phyloP scores from a whole-genome alignment of 768 basidiomycete genomes.

The Tremella mesenterica region DNA sequence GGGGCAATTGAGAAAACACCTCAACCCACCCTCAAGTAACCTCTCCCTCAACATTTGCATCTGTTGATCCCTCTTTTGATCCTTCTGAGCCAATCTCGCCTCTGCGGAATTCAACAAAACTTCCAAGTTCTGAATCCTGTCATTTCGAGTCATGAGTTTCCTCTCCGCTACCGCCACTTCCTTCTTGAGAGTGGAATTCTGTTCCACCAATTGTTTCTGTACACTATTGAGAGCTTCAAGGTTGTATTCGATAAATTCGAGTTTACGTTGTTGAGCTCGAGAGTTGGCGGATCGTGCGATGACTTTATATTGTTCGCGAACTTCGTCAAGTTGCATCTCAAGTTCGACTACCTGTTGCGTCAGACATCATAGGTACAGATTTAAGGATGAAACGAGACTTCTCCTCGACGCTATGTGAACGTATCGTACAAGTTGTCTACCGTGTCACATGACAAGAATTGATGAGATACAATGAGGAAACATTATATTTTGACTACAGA shows the following conservation, averaged over 20 bases:
- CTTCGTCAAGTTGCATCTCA: constrained; percentile 96
- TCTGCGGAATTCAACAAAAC: constrained; percentile 86
- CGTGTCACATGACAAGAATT: no score
- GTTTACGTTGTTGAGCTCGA: constrained; percentile 98
- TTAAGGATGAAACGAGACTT: no score
- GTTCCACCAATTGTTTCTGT: constrained; percentile 99
- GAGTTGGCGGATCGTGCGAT: constrained; percentile 97
- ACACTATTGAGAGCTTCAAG: constrained; percentile 88
- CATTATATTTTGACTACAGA: no score
- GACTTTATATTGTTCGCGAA: constrained; percentile 97
- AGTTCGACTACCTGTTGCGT: constrained; percentile 93
- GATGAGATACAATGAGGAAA: no score
- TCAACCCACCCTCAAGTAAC: constrained; percentile 68
- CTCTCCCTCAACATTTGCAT: constrained; percentile 84
- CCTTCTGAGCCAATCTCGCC: constrained; percentile 79
- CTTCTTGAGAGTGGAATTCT: constrained; percentile 93
- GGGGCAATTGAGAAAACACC: neutral
- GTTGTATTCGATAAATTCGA: constrained; percentile 96
- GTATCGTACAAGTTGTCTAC: no score
- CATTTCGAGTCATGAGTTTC: constrained; percentile 89
- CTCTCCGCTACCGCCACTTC: constrained; percentile 95
- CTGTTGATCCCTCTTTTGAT: constrained; percentile 91
- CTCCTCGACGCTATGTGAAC: no score
- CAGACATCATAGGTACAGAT: neutral
- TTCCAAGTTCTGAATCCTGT: constrained; percentile 95